A percentile compares a stretch with the other conserved stretches of the same genome.
Evolutionary conservation across 2,329 filamentous ascomycete genomes (phyloP).

Genomic region (Aspergillus texensis): DNA sequence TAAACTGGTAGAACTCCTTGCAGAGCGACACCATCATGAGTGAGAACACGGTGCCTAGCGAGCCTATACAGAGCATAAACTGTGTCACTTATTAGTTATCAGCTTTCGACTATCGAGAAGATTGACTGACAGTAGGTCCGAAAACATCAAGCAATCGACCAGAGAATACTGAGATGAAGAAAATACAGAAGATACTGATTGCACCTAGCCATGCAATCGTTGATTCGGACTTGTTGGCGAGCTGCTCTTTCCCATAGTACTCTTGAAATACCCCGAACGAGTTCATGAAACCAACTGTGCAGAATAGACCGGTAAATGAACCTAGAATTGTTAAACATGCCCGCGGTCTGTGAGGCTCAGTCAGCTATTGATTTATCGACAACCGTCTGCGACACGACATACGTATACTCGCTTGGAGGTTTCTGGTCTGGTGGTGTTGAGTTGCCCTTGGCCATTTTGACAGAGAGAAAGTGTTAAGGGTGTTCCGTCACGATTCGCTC

Average conservation of each 20-base stretch:
- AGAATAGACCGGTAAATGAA: slow-evolving; percentile 35
- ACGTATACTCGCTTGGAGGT: slow-evolving; percentile 30
- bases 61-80: slow-evolving; percentile 32
- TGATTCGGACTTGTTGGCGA: slow-evolving; percentile 29
- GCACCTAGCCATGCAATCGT: slow-evolving; percentile 41
- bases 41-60: slow-evolving; percentile 31
- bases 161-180: slow-evolving; percentile 28
- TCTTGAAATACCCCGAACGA: slow-evolving; percentile 41
- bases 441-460: neutral
- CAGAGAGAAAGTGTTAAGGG: neutral
- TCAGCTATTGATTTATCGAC: neutral
- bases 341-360: slow-evolving; percentile 20
- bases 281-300: slow-evolving; percentile 43
- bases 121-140: slow-evolving; percentile 30
- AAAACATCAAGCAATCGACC: slow-evolving; percentile 36
- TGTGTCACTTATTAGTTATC: slow-evolving; percentile 11
- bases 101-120: neutral
- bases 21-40: slow-evolving; percentile 44
- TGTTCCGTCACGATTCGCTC: neutral
- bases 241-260: slow-evolving; percentile 32
- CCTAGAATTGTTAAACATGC: slow-evolving; percentile 34
- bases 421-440: neutral
- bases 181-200: slow-evolving; percentile 36
- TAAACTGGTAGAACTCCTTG: slow-evolving; percentile 40
- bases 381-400: neutral